Evolutionary conservation across 768 basidiomycete species (phyloP).

Genomic region (Fibroporia radiculosa): DNA sequence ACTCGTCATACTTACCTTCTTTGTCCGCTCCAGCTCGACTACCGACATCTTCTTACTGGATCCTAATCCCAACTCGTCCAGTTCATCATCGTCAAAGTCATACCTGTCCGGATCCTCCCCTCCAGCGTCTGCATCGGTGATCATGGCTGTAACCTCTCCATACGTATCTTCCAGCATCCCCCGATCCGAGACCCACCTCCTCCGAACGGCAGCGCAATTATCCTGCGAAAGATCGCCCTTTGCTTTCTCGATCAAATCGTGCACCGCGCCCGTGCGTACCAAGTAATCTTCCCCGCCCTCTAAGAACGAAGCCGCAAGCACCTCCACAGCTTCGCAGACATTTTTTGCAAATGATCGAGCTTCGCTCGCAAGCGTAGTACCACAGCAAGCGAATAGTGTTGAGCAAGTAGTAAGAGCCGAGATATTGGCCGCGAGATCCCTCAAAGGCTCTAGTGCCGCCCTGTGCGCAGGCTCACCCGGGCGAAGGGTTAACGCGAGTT

Average conservation of each 20-base stretch:
- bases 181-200: constrained; percentile 42
- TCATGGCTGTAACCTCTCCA: constrained; percentile 49
- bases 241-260: constrained; percentile 20
- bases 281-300: constrained; percentile 19
- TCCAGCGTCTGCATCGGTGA: constrained; percentile 34
- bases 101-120: constrained; percentile 17
- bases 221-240: constrained; percentile 42
- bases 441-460: constrained; percentile 17
- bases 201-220: constrained; percentile 51
- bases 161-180: constrained; percentile 55
- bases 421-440: constrained; percentile 16
- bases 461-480: constrained; percentile 17
- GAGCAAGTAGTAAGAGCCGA: constrained; percentile 21
- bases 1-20: constrained; percentile 46
- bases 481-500: constrained; percentile 19
- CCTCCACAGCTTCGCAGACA: constrained; percentile 12
- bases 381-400: constrained; percentile 20
- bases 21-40: constrained; percentile 47
- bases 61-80: constrained; percentile 54
- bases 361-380: constrained; percentile 16
- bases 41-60: constrained; percentile 36
- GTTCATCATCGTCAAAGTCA: constrained; percentile 24
- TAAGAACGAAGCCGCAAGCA: constrained; percentile 10
- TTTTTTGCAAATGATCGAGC: constrained; percentile 9
- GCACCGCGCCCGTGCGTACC: constrained; percentile 21